Base-by-base conservation (phyloP, 257 asterid genomes). In the Fraxinus americana region DNA sequence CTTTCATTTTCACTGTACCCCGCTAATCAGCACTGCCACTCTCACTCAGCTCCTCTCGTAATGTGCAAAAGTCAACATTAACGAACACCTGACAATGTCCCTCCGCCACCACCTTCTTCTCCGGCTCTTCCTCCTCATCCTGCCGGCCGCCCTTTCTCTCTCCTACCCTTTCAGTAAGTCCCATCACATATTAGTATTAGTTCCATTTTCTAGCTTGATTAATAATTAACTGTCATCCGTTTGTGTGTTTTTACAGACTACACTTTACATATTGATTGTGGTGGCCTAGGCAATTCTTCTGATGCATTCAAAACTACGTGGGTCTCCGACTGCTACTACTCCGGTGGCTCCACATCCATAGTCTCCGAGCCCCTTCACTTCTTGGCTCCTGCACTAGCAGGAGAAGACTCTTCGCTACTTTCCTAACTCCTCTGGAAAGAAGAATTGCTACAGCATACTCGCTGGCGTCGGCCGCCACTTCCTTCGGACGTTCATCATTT, bases 291-390 rank as follows among this genome's bases (percentile, higher is more conserved):
- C 48, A 81, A 93, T 83, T 82, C 94, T 54, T 89, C 95, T 77
- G 99, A 96, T 59, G 88, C 86, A 36, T 92, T 89, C 88, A 78
- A 80, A 78, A 86, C 91, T 23, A 54, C 85, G 25, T 96, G 98
- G 99, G 84, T 93, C 59, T 92, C 97, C 87, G 98, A 93, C 89
- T 85, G 92, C 34, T 91, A 79, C 92, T 91, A 74, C 88, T 88
- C 97, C 82, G 93, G 89, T 77, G 99, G 98, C 48, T 73, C 88
- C 77, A 73, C 90, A 68, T 83, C 94, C 29, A 86, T 91, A 29
- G 97, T 93, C 36, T 96, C 98, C 72, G 99, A 96, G 84, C 99
- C 99, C 0, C 97, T 95, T 54, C 91, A 11, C 66, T 95, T 89
- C 27, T 0, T 25, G 27, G 27, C 27, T 25, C 85, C 74, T 27